Evolutionary conservation across 192 early-diverging fungal species (phyloP), one percentile per base, ranked within the genome.

Genomic region (Podila epicladia): DNA sequence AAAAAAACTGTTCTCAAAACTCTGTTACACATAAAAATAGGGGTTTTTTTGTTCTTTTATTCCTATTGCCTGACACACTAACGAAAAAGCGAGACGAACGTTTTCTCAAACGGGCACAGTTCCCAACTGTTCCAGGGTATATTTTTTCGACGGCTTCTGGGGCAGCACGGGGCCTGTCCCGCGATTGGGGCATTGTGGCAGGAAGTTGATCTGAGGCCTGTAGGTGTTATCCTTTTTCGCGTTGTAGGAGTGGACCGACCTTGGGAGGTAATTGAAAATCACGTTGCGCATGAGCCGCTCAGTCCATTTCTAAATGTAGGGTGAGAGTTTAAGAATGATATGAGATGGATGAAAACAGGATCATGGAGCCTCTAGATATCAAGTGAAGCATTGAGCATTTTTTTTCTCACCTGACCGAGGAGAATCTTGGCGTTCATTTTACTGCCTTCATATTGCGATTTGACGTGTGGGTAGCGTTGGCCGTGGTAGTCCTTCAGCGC

Each of bases 221-320:
- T 69, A 69, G 5, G 11, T 19, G 24, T 29, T 9, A 15, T 28
- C 49, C n/a, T 69, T 59, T 58, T 38, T 58, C 11, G 41, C 19
- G 31, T 33, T 51, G 4, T 7, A 2, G 20, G 33, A 19, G 13
- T 32, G 33, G 28, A 59, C 13, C 31, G 67, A 38, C 3, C 35
- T 7, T 11, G 67, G 67, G 22, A 69, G 20, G 53, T 41, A 67
- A 26, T 69, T 69, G 58, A 69, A 59, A 11, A 69, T 5, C 12
- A 69, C 67, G 5, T 69, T 32, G 9, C 67, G 67, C 17, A 59
- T 28, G 1, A 69, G 0, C 20, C 53, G 26, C 19, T 67, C 29
- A 3, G 15, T 33, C 31, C 49, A 57, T 31, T 19, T 41, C 62
- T 63, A 26, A 7, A 38, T 63, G 32, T 61, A 29, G 31, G 13